Evolutionary conservation across 2,329 filamentous ascomycete species (phyloP).

Genomic region (Fusarium brevicatenulatum): DNA sequence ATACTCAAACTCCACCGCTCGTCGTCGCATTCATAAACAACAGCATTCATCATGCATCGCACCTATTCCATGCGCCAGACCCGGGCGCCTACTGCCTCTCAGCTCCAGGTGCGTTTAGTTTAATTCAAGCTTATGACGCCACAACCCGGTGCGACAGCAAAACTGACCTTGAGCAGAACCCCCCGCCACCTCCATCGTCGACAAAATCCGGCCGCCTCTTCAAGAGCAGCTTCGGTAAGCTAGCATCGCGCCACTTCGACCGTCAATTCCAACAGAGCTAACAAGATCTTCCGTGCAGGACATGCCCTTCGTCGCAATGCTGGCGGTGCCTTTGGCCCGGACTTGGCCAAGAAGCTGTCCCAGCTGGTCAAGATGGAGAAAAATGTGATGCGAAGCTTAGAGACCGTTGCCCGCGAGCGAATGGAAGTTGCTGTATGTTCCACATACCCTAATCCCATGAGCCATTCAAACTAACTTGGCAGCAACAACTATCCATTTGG

Average conservation of each 20-base stretch:
- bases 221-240: conserved; percentile 83
- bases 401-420: conserved; percentile 91
- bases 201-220: conserved; percentile 94
- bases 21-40: conserved; percentile 38
- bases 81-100: conserved; percentile 92
- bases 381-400: conserved; percentile 99
- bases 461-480: conserved; percentile 24
- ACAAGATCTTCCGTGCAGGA: conserved; percentile 51
- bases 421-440: conserved; percentile 95
- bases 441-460: background rate
- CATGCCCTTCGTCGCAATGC: conserved; percentile 78
- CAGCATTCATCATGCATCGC: conserved; percentile 79
- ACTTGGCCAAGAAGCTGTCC: conserved; percentile 96
- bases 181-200: conserved; percentile 88
- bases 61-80: conserved; percentile 99
- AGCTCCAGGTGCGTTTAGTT: conserved; percentile 63
- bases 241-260: background rate
- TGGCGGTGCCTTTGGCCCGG: conserved; percentile 81
- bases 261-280: conserved; percentile 1
- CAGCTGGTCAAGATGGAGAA: conserved; percentile 99
- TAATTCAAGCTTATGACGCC: background rate
- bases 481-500: conserved; percentile 99
- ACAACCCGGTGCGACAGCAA: background rate
- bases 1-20: conserved; percentile 34
- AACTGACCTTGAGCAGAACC: conserved; percentile 69